A percentile compares a stretch with the other conserved stretches of the same genome.
Conservation (phyloP, 192 early-diverging fungal genomes). For the Backusella macrospora region DNA sequence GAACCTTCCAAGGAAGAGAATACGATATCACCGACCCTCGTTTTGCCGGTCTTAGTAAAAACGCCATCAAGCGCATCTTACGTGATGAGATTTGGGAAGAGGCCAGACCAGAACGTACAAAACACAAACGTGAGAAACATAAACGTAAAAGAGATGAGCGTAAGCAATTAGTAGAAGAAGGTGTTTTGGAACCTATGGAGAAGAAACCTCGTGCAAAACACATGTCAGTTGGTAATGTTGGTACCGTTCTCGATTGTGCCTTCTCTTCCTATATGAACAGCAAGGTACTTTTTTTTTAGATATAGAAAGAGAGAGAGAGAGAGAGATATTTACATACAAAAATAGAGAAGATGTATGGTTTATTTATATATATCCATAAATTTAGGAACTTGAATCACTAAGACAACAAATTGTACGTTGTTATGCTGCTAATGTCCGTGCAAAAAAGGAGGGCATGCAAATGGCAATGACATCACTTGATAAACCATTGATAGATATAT, state of each 20-base stretch:
- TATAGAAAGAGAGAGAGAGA: neutral
- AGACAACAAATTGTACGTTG: slow-evolving; percentile 74
- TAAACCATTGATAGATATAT: slow-evolving; percentile 32
- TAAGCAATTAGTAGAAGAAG: slow-evolving; percentile 47
- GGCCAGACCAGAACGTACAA: slow-evolving; percentile 45
- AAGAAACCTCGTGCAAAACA: slow-evolving; percentile 50
- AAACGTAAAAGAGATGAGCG: slow-evolving; percentile 55
- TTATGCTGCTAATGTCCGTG: slow-evolving; percentile 68
- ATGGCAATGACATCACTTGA: slow-evolving; percentile 65
- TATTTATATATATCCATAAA: neutral
- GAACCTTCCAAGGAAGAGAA: slow-evolving; percentile 19
- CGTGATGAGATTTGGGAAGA: slow-evolving; percentile 64
- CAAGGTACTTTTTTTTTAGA: slow-evolving; percentile 55
- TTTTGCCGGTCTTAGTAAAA: slow-evolving; percentile 62
- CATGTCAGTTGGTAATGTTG: slow-evolving; percentile 53
- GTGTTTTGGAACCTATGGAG: slow-evolving; percentile 39
- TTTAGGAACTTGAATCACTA: slow-evolving; percentile 69
- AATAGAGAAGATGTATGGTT: no score
- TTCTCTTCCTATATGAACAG: slow-evolving; percentile 81
- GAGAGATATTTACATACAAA: neutral
- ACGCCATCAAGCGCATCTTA: slow-evolving; percentile 72
- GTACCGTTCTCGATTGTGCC: slow-evolving; percentile 77
- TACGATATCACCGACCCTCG: slow-evolving; percentile 38
- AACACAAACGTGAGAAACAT: slow-evolving; percentile 50
- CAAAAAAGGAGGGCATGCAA: slow-evolving; percentile 50